A percentile compares a stretch with the other conserved stretches of the same genome.
Conservation (phyloP, 2,329 filamentous ascomycete genomes). For the Fusarium duplospermum region DNA sequence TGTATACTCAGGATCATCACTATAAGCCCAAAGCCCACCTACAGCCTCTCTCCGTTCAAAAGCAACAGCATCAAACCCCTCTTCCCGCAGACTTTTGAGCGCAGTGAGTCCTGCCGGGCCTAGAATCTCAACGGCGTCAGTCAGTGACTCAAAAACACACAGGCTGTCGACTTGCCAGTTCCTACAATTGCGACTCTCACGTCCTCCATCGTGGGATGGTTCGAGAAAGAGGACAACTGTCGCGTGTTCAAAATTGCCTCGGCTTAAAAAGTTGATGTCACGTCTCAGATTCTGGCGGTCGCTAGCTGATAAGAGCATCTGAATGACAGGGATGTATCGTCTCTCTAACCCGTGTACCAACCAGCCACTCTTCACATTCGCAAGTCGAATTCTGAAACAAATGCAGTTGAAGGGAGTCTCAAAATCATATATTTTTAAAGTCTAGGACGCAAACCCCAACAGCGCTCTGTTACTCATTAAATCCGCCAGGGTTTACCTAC, state of each 20-base stretch:
- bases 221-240: neutral
- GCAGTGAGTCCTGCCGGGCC: slow-evolving; percentile 6
- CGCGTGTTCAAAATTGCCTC: neutral
- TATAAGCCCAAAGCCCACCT: slow-evolving; percentile 4
- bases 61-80: slow-evolving; percentile 5
- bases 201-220: neutral
- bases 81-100: slow-evolving; percentile 1
- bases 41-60: slow-evolving; percentile 2
- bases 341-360: neutral
- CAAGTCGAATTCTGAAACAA: neutral
- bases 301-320: neutral
- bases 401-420: neutral
- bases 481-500: too few species aligned
- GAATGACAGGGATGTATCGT: neutral
- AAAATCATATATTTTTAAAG: neutral
- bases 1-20: neutral
- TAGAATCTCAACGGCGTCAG: neutral
- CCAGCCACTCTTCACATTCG: neutral
- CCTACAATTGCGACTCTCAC: neutral
- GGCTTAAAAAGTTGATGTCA: neutral
- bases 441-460: too few species aligned
- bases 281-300: neutral
- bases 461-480: too few species aligned
- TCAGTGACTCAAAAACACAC: neutral
- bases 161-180: neutral